Base-by-base conservation (phyloP, 1,284 basidiomycete species). In the Xerocomus minutiporus region DNA sequence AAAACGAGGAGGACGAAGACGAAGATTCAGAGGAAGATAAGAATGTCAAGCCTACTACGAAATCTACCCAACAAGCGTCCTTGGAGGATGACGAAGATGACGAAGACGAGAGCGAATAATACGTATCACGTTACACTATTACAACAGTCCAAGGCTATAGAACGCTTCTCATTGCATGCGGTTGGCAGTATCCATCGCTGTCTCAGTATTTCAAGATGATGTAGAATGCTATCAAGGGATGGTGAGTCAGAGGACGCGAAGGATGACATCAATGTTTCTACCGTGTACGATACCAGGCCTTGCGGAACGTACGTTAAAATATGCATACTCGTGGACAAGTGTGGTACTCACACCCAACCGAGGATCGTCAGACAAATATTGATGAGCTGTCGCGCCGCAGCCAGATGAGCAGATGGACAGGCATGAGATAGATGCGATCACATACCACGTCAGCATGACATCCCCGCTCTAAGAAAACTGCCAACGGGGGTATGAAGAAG, bases 231-330 rank as follows among this genome's bases (percentile, higher is more conserved):
- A 44, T 52, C 41, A 9, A 13, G 17, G 15, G 4, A 28, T 31
- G 5, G 4, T 53, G 7, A 56, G 56, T 56, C n/a, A 52, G 25
- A 17, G 29, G 13, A 41, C 4, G 13, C 9, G 41, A 29, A 34
- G 39, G 11, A 26, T 4, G 38, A 20, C 1, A 34, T 54, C 17
- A 40, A 46, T 47, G 34, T 51, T 58, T 75, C 56, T 57, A 83
- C 84, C 83, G 61, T 90, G 87, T 56, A 88, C 82, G 68, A 89
- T 80, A 60, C 87, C 87, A 29, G 88, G 87, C 59, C 84, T 86
- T 50, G 44, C 1, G 36, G 4, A 45, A 48, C 39, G 48, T 35
- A 39, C 9, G 39, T 64, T 39, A 65, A 56, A 46, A 36, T 9
- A 23, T 4, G 6, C 3, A 17, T 9, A 32, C 11, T 20, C 26